Conservation (phyloP, 495 filamentous ascomycete genomes). For the Podospora pseudoanserina region DNA sequence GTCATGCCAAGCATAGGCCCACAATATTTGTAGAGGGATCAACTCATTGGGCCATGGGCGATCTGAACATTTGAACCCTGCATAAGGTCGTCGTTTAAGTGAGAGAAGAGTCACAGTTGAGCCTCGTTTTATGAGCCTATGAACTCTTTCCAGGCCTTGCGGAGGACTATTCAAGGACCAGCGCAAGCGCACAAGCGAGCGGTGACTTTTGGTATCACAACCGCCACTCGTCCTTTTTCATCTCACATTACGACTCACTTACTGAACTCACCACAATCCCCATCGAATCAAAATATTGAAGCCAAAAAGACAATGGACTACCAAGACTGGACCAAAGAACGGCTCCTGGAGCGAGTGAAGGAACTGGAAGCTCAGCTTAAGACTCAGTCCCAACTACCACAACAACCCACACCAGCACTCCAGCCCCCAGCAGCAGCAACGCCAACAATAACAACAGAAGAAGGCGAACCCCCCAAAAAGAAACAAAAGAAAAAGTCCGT, state of each 20-base stretch:
- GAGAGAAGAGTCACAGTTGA: conserved; percentile 1
- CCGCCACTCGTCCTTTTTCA: neutral
- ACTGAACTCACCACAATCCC: conserved; percentile 16
- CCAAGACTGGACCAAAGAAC: conserved; percentile 59
- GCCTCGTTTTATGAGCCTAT: neutral
- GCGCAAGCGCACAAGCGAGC: conserved; percentile 6
- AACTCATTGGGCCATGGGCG: neutral
- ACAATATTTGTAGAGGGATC: conserved; percentile 7
- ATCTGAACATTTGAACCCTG: neutral
- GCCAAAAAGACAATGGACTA: conserved; percentile 22
- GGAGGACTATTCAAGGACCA: neutral
- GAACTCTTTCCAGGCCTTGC: neutral
- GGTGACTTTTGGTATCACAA: conserved; percentile 1
- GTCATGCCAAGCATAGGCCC: conserved; percentile 3
- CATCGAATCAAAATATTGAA: neutral
- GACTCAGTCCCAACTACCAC: neutral
- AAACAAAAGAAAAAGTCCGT: conserved; percentile 36
- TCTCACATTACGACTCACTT: neutral
- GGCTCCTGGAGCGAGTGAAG: conserved; percentile 61
- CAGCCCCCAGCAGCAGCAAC: conserved; percentile 3
- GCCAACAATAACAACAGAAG: conserved; percentile 28
- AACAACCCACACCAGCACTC: conserved; percentile 4
- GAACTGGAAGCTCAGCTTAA: conserved; percentile 59
- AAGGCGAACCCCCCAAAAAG: conserved; percentile 20
- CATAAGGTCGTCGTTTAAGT: neutral